Evolutionary conservation across 805 yeast species (phyloP).

Genomic region (Yamadazyma nakazawae): DNA sequence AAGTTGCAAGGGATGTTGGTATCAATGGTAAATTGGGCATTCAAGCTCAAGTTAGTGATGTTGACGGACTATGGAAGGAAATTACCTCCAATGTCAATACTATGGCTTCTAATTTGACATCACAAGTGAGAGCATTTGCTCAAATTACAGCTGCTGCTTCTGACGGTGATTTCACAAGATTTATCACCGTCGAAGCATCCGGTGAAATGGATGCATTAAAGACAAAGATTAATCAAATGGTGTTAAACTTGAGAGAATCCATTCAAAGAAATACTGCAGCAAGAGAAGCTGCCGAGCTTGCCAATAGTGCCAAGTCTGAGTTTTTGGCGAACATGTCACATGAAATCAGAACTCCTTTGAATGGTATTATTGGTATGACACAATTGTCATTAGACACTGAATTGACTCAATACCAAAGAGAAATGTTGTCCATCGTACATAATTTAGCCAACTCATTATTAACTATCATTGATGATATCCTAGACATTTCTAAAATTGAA

Average conservation of each 20-base stretch:
- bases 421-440: conserved; percentile 86
- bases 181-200: conserved; percentile 85
- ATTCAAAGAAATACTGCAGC: conserved; percentile 91
- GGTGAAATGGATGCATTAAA: conserved; percentile 84
- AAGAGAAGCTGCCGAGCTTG: conserved; percentile 90
- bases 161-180: conserved; percentile 87
- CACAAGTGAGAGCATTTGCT: conserved; percentile 91
- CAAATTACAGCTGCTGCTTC: conserved; percentile 93
- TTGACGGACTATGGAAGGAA: conserved; percentile 89
- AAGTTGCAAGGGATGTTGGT: conserved; percentile 91
- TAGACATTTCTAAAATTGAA: conserved; percentile 90
- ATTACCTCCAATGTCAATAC: conserved; percentile 89
- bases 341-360: conserved; percentile 88
- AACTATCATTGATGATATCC: conserved; percentile 84
- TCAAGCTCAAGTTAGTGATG: conserved; percentile 87
- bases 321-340: conserved; percentile 72
- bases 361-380: conserved; percentile 92
- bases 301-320: conserved; percentile 85
- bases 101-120: conserved; percentile 90
- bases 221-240: conserved; percentile 75
- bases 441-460: conserved; percentile 80
- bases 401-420: conserved; percentile 86
- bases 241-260: conserved; percentile 78
- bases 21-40: conserved; percentile 91
- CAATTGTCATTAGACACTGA: conserved; percentile 86